Conservation (phyloP, 176 grass and related monocot species). For the Raddia guianensis region DNA sequence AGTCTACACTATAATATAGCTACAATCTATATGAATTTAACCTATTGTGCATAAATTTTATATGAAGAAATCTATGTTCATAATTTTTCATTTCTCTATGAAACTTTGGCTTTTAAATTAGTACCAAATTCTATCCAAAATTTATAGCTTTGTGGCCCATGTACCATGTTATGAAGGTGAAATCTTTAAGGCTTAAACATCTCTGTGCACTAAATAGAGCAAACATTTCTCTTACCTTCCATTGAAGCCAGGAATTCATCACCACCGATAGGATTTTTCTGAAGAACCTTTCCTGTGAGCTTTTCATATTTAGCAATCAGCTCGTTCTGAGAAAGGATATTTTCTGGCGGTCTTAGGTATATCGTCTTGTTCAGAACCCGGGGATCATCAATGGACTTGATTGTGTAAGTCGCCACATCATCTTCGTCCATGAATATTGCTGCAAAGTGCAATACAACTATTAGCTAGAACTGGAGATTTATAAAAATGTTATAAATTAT, state of each 20-base stretch:
- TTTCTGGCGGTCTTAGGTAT: conserved; percentile 51
- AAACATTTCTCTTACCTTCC: conserved; percentile 38
- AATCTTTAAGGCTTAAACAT: not conserved
- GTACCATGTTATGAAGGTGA: not conserved
- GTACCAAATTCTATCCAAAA: not conserved
- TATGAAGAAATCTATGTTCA: not conserved
- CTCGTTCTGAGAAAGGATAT: conserved; percentile 62
- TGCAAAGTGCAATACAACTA: not conserved
- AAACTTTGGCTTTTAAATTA: not conserved
- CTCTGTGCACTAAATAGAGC: not conserved
- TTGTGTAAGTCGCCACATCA: conserved; percentile 55
- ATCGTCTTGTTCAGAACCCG: conserved; percentile 62
- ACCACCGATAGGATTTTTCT: conserved; percentile 41
- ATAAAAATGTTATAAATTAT: not conserved
- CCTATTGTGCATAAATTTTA: not conserved
- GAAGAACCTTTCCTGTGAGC: conserved; percentile 52
- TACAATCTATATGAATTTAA: not conserved
- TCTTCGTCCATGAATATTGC: conserved; percentile 54
- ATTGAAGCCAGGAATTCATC: conserved; percentile 59
- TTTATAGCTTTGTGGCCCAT: not conserved
- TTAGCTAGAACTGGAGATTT: not conserved
- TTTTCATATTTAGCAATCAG: conserved; percentile 56
- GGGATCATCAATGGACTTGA: conserved; percentile 55
- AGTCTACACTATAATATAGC: not conserved
- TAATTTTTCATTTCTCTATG: not conserved